These are phyloP conservation scores for Hemisphaericaspora lyxosophila DNA, from an alignment of 1,139 yeast species.

Conservation along the genomic window DNA sequence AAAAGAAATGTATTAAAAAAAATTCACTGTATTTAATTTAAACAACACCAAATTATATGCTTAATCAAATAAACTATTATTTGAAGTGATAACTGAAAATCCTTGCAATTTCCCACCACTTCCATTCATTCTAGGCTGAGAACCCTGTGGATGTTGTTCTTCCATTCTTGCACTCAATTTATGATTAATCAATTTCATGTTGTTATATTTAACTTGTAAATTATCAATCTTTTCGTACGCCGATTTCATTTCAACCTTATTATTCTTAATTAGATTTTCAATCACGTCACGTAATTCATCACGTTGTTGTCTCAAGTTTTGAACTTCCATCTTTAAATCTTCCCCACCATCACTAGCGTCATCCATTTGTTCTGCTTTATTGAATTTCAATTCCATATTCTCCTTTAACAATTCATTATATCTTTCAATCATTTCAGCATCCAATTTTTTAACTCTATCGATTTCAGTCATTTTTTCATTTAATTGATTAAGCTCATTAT, in stretches of 20 bases:
- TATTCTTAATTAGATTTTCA: constrained; percentile 35
- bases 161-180: constrained; percentile 25
- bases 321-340: constrained; percentile 21
- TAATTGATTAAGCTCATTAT: constrained; percentile 45
- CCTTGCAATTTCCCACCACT: constrained; percentile 46
- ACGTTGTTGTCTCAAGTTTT: constrained; percentile 48
- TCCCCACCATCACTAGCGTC: constrained; percentile 15
- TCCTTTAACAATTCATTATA: constrained; percentile 41
- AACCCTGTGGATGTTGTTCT: neutral
- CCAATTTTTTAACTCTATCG: constrained; percentile 17
- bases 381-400: constrained; percentile 42
- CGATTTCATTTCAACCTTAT: constrained; percentile 35
- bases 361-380: neutral
- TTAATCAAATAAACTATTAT: constrained; percentile 31
- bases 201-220: constrained; percentile 40
- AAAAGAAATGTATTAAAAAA: no score
- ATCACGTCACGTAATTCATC: constrained; percentile 61
- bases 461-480: constrained; percentile 42
- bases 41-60: no score
- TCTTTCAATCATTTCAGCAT: constrained; percentile 30
- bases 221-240: constrained; percentile 45
- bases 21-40: no score
- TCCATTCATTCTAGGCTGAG: constrained; percentile 4
- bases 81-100: constrained; percentile 42
- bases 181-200: constrained; percentile 35